phyloP scores from a whole-genome alignment of 768 basidiomycete species.

The Mycena sanguinolenta region DNA sequence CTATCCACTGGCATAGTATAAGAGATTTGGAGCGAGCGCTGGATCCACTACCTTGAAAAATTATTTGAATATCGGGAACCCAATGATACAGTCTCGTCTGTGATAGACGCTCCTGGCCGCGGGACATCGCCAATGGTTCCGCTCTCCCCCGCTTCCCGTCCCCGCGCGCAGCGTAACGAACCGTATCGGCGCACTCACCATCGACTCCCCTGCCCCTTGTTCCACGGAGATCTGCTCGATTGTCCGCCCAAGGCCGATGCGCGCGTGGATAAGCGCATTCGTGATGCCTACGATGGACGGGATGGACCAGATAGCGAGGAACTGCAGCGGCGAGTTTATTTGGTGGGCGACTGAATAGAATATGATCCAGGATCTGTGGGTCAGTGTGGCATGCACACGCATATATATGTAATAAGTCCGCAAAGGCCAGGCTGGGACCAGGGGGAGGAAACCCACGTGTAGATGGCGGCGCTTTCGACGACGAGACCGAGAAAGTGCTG shows the following conservation, averaged over 20 bases:
- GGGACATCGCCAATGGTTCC: neutral
- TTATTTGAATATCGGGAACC: neutral
- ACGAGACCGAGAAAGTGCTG: slow-evolving; percentile 14
- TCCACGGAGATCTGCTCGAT: slow-evolving; percentile 1
- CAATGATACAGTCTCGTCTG: neutral
- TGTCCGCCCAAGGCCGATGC: slow-evolving; percentile 17
- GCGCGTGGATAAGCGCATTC: slow-evolving; percentile 27
- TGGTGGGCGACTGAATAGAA: slow-evolving; percentile 26
- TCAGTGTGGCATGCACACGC: no score
- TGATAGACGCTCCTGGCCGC: neutral
- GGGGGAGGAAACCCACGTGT: slow-evolving; percentile 14
- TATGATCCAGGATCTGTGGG: slow-evolving; percentile 1
- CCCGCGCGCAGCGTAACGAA: neutral
- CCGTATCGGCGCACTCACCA: slow-evolving; percentile 2
- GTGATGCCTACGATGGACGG: slow-evolving; percentile 23
- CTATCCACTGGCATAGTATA: no score
- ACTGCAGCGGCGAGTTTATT: slow-evolving; percentile 25
- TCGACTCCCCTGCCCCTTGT: neutral
- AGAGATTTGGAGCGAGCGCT: no score
- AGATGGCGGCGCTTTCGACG: slow-evolving; percentile 20
- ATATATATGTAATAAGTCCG: neutral
- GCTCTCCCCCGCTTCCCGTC: neutral
- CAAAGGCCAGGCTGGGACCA: neutral
- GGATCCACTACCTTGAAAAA: neutral
- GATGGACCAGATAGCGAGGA: slow-evolving; percentile 9